A percentile compares a stretch with the other conserved stretches of the same genome.
Conservation (phyloP, 495 filamentous ascomycete genomes). For the Xylaria sp. region DNA sequence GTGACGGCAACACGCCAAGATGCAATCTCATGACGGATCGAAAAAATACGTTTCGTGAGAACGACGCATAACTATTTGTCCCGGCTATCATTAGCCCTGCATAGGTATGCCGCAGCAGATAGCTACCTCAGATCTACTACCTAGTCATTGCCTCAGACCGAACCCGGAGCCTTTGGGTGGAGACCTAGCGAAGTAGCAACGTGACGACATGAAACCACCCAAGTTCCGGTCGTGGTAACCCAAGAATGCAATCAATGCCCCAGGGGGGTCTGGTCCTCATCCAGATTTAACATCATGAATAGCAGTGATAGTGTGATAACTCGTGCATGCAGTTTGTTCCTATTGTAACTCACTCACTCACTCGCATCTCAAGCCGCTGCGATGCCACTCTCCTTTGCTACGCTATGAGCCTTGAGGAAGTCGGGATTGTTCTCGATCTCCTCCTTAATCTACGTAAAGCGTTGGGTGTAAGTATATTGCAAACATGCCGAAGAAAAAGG, state of each 20-base stretch:
- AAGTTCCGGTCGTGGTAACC: background rate
- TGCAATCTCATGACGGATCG: background rate
- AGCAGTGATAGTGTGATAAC: background rate
- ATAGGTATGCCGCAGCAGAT: background rate
- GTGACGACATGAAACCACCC: background rate
- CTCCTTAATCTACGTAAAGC: conserved; percentile 59
- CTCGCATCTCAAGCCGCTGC: conserved; percentile 34
- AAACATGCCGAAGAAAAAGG: background rate
- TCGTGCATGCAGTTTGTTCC: background rate
- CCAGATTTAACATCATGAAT: background rate
- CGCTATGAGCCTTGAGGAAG: conserved; percentile 75
- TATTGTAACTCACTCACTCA: background rate
- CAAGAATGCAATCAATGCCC: background rate
- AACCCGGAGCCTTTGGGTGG: background rate
- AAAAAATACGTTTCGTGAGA: background rate
- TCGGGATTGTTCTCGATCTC: conserved; percentile 70
- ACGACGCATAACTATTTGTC: background rate
- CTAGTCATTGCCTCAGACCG: background rate
- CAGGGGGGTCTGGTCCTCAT: background rate
- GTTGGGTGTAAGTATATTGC: conserved; percentile 31
- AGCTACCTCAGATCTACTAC: conserved; percentile 1
- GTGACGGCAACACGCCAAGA: background rate
- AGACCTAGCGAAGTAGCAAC: background rate
- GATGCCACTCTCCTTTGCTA: conserved; percentile 49
- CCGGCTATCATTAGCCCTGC: background rate